phyloP scores from a whole-genome alignment of 2,329 filamentous ascomycete genomes.

The Lachnellula occidentalis region DNA sequence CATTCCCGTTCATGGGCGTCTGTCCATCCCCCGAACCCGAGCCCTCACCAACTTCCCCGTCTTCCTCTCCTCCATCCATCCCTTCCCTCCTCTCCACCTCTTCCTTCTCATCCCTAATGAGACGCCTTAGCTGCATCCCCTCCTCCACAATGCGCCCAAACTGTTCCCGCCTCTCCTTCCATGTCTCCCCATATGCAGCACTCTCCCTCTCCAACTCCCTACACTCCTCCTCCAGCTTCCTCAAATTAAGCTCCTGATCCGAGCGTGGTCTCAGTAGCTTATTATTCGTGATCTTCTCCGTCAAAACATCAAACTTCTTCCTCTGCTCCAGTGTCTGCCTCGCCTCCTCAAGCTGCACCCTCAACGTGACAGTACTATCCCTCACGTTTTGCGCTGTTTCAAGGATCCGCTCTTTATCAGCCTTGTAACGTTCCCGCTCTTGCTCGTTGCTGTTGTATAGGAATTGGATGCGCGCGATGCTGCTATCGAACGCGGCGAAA shows the following conservation, averaged over 20 bases:
- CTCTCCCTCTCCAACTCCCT: slow-evolving; percentile 81
- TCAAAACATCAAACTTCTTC: slow-evolving; percentile 81
- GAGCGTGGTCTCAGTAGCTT: slow-evolving; percentile 74
- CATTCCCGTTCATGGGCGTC: slow-evolving; percentile 44
- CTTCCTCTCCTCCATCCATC: slow-evolving; percentile 57
- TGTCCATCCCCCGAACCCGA: slow-evolving; percentile 46
- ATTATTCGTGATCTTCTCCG: slow-evolving; percentile 81
- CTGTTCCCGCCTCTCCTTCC: slow-evolving; percentile 78
- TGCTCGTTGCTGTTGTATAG: slow-evolving; percentile 75
- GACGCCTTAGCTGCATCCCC: slow-evolving; percentile 74
- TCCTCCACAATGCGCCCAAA: slow-evolving; percentile 88
- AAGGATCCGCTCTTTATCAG: slow-evolving; percentile 73
- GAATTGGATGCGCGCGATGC: slow-evolving; percentile 82
- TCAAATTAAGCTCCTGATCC: slow-evolving; percentile 71
- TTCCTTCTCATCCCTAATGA: slow-evolving; percentile 93
- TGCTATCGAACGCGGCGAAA: slow-evolving; percentile 82
- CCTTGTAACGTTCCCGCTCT: slow-evolving; percentile 78
- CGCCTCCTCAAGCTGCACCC: slow-evolving; percentile 70
- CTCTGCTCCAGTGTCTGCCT: slow-evolving; percentile 70
- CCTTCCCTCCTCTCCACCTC: slow-evolving; percentile 85
- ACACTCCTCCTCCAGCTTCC: slow-evolving; percentile 84
- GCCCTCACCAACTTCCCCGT: slow-evolving; percentile 52
- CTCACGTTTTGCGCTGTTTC: slow-evolving; percentile 72
- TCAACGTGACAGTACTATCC: slow-evolving; percentile 66
- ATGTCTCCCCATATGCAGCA: slow-evolving; percentile 72